phyloP scores from a whole-genome alignment of 2,329 filamentous ascomycete genomes.

The Fusarium tjaetaba region DNA sequence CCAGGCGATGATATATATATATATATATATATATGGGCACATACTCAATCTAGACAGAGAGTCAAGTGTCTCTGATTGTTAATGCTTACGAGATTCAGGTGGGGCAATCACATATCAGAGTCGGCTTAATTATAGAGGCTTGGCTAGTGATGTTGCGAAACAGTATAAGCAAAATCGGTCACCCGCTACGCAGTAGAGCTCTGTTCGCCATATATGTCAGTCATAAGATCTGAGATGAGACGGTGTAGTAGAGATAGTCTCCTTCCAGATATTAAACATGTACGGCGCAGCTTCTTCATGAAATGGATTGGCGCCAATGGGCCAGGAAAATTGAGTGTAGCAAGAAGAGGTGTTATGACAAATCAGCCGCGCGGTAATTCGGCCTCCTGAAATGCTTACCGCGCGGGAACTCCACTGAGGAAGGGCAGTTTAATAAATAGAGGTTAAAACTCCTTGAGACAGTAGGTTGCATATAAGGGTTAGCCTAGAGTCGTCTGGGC shows the following conservation, averaged over 20 bases:
- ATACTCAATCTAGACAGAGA: background rate
- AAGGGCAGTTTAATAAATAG: background rate
- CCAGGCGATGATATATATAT: background rate
- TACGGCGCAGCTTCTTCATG: rapidly evolving
- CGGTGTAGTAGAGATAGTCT: rapidly evolving
- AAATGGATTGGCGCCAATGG: background rate
- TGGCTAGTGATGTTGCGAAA: background rate
- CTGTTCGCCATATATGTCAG: background rate
- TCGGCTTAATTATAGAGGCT: no score
- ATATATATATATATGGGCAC: background rate
- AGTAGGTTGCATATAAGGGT: background rate
- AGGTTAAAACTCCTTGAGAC: background rate
- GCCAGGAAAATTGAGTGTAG: background rate
- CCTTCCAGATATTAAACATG: rapidly evolving
- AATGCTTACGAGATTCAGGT: background rate
- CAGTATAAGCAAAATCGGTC: background rate
- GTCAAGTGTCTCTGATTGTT: background rate
- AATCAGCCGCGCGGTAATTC: background rate
- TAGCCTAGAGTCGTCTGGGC: rapidly evolving
- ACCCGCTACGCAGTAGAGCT: background rate
- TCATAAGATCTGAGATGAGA: rapidly evolving
- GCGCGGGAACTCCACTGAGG: background rate
- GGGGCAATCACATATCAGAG: background rate
- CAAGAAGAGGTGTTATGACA: background rate
- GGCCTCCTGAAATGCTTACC: background rate